Percentiles rank a stretch among this genome's conserved stretches.
Evolutionary conservation across 2,329 filamentous ascomycete species (phyloP).

Genomic region (Colletotrichum lini): DNA sequence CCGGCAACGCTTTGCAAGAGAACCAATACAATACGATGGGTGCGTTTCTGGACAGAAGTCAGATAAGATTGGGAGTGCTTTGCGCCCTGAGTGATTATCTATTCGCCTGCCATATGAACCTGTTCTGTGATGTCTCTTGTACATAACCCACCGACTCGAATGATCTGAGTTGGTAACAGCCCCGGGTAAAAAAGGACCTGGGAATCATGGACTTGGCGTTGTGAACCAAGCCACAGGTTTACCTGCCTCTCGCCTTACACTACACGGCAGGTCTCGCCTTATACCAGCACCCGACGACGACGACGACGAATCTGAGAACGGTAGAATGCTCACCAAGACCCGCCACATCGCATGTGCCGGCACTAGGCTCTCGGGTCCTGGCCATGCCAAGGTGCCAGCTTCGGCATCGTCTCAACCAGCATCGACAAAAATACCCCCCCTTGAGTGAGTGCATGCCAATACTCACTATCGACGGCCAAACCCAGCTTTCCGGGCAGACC

Average conservation of each 20-base stretch:
- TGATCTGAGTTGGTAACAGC: not conserved
- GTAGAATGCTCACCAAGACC: not conserved
- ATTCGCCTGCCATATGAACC: too few species aligned
- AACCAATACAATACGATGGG: too few species aligned
- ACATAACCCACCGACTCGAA: not conserved
- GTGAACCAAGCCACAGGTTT: not conserved
- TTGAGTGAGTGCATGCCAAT: slow-evolving; percentile 5
- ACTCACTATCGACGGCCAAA: not conserved
- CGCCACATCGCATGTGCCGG: not conserved
- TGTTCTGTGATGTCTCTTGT: too few species aligned
- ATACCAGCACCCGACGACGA: not conserved
- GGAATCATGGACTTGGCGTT: too few species aligned
- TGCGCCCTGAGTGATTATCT: too few species aligned
- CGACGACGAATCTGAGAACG: too few species aligned
- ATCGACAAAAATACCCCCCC: not conserved
- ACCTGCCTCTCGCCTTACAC: not conserved
- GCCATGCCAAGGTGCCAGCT: slow-evolving; percentile 1
- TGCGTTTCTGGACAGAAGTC: too few species aligned
- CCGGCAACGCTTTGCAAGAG: too few species aligned
- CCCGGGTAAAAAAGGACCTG: not conserved
- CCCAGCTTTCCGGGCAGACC: slow-evolving; percentile 1
- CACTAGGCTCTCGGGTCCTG: not conserved
- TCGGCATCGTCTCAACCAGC: not conserved
- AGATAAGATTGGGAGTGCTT: too few species aligned
- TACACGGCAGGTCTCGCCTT: too few species aligned